Conservation (phyloP, 2,329 filamentous ascomycete genomes). For the Allantophomopsis lycopodina region DNA sequence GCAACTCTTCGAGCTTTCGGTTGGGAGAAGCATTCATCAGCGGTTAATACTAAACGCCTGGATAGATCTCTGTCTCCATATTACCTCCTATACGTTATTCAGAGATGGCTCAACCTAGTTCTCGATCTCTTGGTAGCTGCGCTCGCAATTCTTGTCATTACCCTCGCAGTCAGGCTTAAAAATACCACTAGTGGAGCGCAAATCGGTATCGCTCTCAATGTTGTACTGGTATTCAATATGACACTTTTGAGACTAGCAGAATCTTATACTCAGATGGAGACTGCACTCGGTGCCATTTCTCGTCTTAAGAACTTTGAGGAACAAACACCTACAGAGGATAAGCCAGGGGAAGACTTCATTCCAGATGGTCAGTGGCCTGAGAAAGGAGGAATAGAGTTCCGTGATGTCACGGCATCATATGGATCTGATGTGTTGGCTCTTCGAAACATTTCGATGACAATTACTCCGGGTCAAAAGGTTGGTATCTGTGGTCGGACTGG, state of each 20-base stretch:
- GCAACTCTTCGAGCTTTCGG: slow-evolving; percentile 26
- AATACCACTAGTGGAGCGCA: slow-evolving; percentile 7
- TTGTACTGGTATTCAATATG: slow-evolving; percentile 9
- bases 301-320: slow-evolving; percentile 36
- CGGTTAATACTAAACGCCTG: slow-evolving; percentile 30
- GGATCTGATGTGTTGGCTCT: neutral
- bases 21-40: slow-evolving; percentile 30
- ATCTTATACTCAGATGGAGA: slow-evolving; percentile 43
- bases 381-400: slow-evolving; percentile 18
- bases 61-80: slow-evolving; percentile 40
- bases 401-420: slow-evolving; percentile 16
- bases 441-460: neutral
- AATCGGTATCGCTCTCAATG: slow-evolving; percentile 12
- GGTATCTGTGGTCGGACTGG: slow-evolving; percentile 38
- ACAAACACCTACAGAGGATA: slow-evolving; percentile 23
- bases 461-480: slow-evolving; percentile 25
- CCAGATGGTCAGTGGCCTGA: slow-evolving; percentile 18
- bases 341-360: slow-evolving; percentile 1
- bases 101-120: slow-evolving; percentile 39
- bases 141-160: slow-evolving; percentile 6
- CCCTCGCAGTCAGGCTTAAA: slow-evolving; percentile 6
- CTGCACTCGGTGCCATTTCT: slow-evolving; percentile 40
- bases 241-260: slow-evolving; percentile 15
- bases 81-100: slow-evolving; percentile 39
- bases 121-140: slow-evolving; percentile 17